phyloP scores from a whole-genome alignment of 352 stramenopile genomes.

The Pythium angustatum region DNA sequence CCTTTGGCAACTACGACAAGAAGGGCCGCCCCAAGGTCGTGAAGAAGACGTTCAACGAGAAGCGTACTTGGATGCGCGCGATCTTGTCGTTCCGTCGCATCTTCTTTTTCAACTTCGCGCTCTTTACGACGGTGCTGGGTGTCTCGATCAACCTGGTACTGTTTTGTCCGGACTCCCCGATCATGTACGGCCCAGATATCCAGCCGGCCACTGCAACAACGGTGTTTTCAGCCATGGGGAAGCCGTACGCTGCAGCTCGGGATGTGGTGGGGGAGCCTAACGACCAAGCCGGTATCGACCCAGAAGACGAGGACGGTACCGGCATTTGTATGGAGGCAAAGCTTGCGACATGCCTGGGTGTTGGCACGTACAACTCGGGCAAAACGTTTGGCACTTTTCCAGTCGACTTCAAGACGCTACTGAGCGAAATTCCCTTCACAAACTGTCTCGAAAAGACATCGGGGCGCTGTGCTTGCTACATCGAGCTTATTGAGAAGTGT shows the following conservation, averaged over 20 bases:
- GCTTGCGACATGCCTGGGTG: conserved; percentile 68
- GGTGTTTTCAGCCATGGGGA: conserved; percentile 63
- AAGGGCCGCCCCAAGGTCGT: conserved; percentile 79
- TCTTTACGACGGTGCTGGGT: conserved; percentile 67
- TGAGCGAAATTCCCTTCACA: conserved; percentile 65
- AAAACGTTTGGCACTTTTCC: conserved; percentile 47
- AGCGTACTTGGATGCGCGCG: conserved; percentile 73
- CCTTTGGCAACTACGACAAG: conserved; percentile 76
- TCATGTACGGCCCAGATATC: conserved; percentile 71
- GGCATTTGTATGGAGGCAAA: conserved; percentile 59
- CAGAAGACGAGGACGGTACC: neutral
- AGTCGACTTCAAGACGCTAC: conserved; percentile 74
- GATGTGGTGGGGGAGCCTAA: neutral
- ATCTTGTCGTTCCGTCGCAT: conserved; percentile 81
- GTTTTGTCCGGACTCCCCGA: conserved; percentile 74
- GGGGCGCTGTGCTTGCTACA: conserved; percentile 71
- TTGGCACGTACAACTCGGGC: conserved; percentile 42
- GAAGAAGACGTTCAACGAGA: conserved; percentile 86
- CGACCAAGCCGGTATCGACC: neutral
- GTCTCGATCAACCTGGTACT: conserved; percentile 78
- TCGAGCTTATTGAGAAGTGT: conserved; percentile 65
- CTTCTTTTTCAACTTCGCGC: conserved; percentile 77
- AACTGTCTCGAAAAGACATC: conserved; percentile 62
- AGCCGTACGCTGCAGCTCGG: conserved; percentile 44
- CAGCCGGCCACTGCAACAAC: conserved; percentile 37